phyloP scores from a whole-genome alignment of 768 basidiomycete species.

The Termitomyces titanicus region DNA sequence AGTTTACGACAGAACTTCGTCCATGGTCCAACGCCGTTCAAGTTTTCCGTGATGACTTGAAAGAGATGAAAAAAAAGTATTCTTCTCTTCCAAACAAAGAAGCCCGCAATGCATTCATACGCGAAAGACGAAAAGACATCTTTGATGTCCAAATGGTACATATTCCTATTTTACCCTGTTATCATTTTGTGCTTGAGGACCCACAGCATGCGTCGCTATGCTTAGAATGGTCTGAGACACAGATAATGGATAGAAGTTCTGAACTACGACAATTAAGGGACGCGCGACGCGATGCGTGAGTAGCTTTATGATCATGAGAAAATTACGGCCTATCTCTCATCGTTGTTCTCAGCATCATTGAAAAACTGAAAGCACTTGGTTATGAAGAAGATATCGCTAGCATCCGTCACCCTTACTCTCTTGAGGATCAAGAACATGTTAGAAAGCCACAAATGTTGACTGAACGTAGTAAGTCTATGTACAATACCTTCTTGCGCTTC shows the following conservation, averaged over 20 bases:
- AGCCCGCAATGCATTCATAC: constrained; percentile 27
- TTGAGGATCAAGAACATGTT: constrained; percentile 42
- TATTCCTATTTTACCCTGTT: no score
- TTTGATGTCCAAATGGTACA: no score
- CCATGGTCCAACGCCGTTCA: no score
- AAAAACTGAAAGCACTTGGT: constrained; percentile 43
- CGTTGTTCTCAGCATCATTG: constrained; percentile 33
- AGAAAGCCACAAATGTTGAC: constrained; percentile 47
- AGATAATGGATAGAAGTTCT: constrained; percentile 32
- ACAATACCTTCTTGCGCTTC: not conserved
- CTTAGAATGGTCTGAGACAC: constrained; percentile 35
- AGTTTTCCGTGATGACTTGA: constrained; percentile 13
- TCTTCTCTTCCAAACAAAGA: constrained; percentile 23
- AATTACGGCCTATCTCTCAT: not conserved
- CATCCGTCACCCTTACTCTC: constrained; percentile 34
- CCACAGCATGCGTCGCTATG: constrained; percentile 38
- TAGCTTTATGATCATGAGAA: no score
- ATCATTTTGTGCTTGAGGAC: not conserved
- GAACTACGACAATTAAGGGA: constrained; percentile 41
- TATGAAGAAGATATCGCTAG: constrained; percentile 43
- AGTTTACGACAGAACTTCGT: not conserved
- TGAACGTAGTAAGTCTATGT: constrained; percentile 40
- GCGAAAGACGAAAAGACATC: constrained; percentile 31
- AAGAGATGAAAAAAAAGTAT: constrained; percentile 24
- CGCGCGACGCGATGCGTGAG: constrained; percentile 42